Base-by-base conservation (phyloP, 345 rosid genomes). In the Reutealis trisperma region DNA sequence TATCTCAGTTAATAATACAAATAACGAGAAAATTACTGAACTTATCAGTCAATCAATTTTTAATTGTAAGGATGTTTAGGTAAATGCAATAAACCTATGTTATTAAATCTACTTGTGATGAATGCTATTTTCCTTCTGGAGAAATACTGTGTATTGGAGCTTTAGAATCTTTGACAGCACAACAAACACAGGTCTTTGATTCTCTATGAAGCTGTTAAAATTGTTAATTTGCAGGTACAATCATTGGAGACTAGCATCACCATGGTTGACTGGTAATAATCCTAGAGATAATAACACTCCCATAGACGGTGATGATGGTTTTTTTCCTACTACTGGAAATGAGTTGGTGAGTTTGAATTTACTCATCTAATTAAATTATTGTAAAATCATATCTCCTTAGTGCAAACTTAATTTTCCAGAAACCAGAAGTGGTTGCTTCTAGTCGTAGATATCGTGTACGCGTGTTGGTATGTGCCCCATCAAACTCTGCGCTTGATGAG, bases 401-500 rank as follows among this genome's bases (percentile, higher is more conserved):
- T 79, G 76, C 52, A 32, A 70, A 77, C 57, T 67, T 75, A 59
- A 62, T 6, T 75, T 71, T 77, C 14, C 91, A 96, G 98, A 96
- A 89, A 86, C 97, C 97, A 44, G 97, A 96, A 84, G 93, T 92
- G 61, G 86, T 96, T 79, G 81, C 85, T 77, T 88, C 97, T 42
- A 85, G 80, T 67, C 91, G 96, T 73, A 91, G 85, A 81, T 90
- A 89, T 79, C 90, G 91, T 75, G 80, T 87, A 41, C 90, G 98
- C 65, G 93, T 93, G 81, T 89, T 96, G 74, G 96, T 96, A 63
- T 96, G 97, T 84, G 98, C 99, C 72, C 98, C 97, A 75, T 96
- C 99, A 76, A 96, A 96, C 86, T 96, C 99, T 57, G 99, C 98
- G 22, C 93, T 96, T 80, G 98, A 96, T 86, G 99, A 96, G 89